These are phyloP conservation scores for Phialemoniopsis sp. DNA, from an alignment of 2,329 filamentous ascomycete genomes.

Conservation along the genomic window DNA sequence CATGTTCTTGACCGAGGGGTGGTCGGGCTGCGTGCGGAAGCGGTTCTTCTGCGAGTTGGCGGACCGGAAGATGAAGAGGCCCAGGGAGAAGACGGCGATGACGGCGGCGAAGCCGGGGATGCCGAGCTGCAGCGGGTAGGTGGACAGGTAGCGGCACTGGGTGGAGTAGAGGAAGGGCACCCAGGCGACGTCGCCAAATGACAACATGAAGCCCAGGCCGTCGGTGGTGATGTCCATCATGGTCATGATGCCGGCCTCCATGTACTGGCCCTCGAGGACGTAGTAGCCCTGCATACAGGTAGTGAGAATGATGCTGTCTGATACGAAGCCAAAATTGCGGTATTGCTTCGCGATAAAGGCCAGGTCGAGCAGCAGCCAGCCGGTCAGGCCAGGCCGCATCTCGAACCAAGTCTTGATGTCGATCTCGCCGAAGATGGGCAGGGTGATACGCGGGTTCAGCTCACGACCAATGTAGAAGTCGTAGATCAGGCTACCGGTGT, in stretches of 20 bases:
- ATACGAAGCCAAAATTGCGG: constrained; percentile 71
- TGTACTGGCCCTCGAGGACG: constrained; percentile 75
- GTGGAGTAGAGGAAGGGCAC: constrained; percentile 80
- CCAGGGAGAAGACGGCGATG: constrained; percentile 59
- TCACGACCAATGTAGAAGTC: constrained; percentile 93
- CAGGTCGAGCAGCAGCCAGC: constrained; percentile 79
- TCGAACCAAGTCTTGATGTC: constrained; percentile 85
- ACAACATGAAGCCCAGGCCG: constrained; percentile 87
- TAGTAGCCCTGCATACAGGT: constrained; percentile 75
- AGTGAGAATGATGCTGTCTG: constrained; percentile 76
- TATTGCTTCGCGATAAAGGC: constrained; percentile 82
- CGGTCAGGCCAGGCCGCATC: constrained; percentile 78
- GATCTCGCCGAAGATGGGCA: constrained; percentile 73
- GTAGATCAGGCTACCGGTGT: constrained; percentile 77
- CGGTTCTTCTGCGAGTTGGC: constrained; percentile 88
- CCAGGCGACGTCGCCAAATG: constrained; percentile 85
- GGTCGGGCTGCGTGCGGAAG: constrained; percentile 80
- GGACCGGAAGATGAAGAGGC: constrained; percentile 81
- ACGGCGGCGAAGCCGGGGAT: constrained; percentile 57
- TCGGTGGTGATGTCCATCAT: constrained; percentile 89
- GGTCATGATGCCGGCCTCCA: constrained; percentile 78
- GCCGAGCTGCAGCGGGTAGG: constrained; percentile 73
- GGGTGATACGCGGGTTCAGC: constrained; percentile 73
- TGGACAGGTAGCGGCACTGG: constrained; percentile 75
- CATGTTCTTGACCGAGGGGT: constrained; percentile 70